Evolutionary conservation across 2,329 filamentous ascomycete species (phyloP).

Genomic region (Amphichorda felina): DNA sequence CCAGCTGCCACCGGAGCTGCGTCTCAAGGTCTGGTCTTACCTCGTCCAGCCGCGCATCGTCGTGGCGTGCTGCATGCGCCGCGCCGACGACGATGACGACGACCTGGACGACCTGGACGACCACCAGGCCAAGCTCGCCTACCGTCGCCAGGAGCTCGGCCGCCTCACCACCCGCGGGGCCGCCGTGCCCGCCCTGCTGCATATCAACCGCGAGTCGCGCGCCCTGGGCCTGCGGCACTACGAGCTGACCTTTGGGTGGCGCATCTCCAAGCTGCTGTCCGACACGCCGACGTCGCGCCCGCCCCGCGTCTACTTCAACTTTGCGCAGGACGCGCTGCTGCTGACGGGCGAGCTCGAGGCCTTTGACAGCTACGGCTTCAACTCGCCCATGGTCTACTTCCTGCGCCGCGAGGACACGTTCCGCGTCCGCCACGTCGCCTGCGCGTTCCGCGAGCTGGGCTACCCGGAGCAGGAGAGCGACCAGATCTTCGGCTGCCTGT

Average conservation of each 20-base stretch:
- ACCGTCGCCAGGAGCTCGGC: constrained; percentile 15
- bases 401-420: constrained; percentile 26
- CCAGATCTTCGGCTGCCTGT: constrained; percentile 33
- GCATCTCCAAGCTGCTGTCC: constrained; percentile 26
- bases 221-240: constrained; percentile 29
- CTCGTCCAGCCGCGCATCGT: constrained; percentile 32
- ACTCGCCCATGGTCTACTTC: constrained; percentile 36
- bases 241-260: constrained; percentile 33
- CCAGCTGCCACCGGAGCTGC: constrained; percentile 31
- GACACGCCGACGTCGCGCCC: constrained; percentile 20
- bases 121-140: constrained; percentile 9
- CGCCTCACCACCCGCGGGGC: constrained; percentile 11
- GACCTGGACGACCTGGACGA: background rate
- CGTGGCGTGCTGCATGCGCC: constrained; percentile 27
- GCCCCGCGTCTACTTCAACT: constrained; percentile 35
- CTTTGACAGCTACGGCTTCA: constrained; percentile 31
- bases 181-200: constrained; percentile 28
- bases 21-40: constrained; percentile 33
- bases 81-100: constrained; percentile 8
- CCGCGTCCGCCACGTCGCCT: constrained; percentile 30
- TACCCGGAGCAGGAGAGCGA: constrained; percentile 28
- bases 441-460: constrained; percentile 29
- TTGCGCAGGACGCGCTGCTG: constrained; percentile 30
- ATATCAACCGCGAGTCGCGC: constrained; percentile 29
- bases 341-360: constrained; percentile 36